Conservation (phyloP, 1,284 basidiomycete genomes). For the Boletus sp. region DNA sequence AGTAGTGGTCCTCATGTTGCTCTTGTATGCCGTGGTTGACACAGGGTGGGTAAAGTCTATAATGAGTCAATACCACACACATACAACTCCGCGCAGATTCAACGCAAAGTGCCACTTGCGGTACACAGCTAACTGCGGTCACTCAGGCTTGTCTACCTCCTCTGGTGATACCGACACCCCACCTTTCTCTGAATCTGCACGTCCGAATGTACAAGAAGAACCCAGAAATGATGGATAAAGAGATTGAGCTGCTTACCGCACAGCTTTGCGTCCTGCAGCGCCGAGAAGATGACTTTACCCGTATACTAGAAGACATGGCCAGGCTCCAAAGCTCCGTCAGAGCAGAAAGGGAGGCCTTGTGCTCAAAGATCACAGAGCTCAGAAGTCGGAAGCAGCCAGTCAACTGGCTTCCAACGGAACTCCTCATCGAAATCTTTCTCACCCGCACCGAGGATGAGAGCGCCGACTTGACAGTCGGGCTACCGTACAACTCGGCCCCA, state of each 20-base stretch:
- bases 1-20: too few species aligned
- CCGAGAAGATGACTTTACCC: constrained; percentile 38
- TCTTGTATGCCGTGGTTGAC: too few species aligned
- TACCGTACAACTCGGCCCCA: constrained; percentile 32
- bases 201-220: constrained; percentile 22
- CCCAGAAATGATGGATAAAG: constrained; percentile 31
- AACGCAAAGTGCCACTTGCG: not conserved
- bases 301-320: constrained; percentile 39
- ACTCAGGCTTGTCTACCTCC: not conserved
- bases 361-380: constrained; percentile 32
- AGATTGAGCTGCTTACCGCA: constrained; percentile 35
- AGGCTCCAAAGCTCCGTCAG: constrained; percentile 35
- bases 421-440: constrained; percentile 44
- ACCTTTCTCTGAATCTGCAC: not conserved
- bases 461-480: constrained; percentile 15
- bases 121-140: not conserved
- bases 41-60: too few species aligned
- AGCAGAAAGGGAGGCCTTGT: constrained; percentile 32
- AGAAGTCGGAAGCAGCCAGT: constrained; percentile 41
- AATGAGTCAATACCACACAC: too few species aligned
- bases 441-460: constrained; percentile 24
- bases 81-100: constrained; percentile 11
- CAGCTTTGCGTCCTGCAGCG: constrained; percentile 36
- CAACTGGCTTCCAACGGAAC: constrained; percentile 47
- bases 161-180: not conserved